phyloP scores from a whole-genome alignment of 805 yeast genomes.

The Metschnikowia matae region DNA sequence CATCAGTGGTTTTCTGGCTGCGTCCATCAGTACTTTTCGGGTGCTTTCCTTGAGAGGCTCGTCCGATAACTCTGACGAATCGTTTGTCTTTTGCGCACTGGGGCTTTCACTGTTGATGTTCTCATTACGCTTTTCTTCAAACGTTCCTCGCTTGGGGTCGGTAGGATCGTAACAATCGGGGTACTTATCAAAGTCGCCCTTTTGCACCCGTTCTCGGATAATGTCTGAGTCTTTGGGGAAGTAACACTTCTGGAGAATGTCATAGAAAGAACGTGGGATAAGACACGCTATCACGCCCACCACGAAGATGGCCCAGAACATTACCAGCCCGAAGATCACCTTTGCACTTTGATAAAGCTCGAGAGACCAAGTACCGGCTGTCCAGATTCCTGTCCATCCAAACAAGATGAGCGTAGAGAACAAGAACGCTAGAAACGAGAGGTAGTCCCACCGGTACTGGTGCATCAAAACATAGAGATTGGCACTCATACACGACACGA shows the following conservation, averaged over 20 bases:
- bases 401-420: constrained; percentile 59
- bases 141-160: constrained; percentile 56
- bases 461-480: constrained; percentile 62
- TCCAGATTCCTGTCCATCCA: constrained; percentile 82
- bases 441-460: constrained; percentile 81
- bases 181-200: constrained; percentile 65
- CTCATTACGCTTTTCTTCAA: constrained; percentile 1
- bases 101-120: background rate
- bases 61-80: background rate
- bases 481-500: constrained; percentile 65
- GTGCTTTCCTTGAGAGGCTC: background rate
- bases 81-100: background rate
- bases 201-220: constrained; percentile 62
- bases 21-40: background rate
- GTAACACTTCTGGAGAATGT: constrained; percentile 48
- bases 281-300: constrained; percentile 63
- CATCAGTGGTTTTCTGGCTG: background rate
- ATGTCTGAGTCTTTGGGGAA: constrained; percentile 69
- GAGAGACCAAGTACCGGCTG: constrained; percentile 45
- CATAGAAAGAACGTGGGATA: constrained; percentile 63
- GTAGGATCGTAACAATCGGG: constrained; percentile 76
- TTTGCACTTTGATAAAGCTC: constrained; percentile 66
- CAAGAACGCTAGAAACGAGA: constrained; percentile 50
- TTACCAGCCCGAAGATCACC: constrained; percentile 50
- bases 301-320: constrained; percentile 66